A percentile compares a stretch with the other conserved stretches of the same genome.
Conservation (phyloP, 2,329 filamentous ascomycete genomes). For the Phoma sp. region DNA sequence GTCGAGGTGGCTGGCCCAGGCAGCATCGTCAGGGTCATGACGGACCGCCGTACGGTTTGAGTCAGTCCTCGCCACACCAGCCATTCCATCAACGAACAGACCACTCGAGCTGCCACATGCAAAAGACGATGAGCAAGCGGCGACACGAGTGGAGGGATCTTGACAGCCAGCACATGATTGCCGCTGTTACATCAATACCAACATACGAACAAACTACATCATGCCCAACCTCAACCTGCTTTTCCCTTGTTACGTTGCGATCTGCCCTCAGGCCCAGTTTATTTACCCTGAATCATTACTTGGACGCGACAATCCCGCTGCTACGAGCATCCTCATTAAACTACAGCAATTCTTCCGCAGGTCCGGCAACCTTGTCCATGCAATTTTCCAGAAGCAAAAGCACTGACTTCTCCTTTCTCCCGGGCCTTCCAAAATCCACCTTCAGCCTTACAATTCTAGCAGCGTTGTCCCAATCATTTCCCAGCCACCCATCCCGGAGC, state of each 20-base stretch:
- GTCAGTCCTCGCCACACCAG: background rate
- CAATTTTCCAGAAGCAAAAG: conserved; percentile 26
- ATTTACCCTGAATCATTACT: conserved; percentile 16
- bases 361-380: conserved; percentile 25
- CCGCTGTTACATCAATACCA: background rate
- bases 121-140: background rate
- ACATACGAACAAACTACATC: conserved; percentile 8
- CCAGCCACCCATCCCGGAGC: conserved; percentile 20
- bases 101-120: conserved; percentile 4
- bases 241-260: conserved; percentile 13
- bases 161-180: background rate
- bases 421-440: conserved; percentile 19
- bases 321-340: conserved; percentile 17
- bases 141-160: background rate
- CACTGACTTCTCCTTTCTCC: conserved; percentile 30
- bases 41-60: conserved; percentile 89
- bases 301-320: conserved; percentile 10
- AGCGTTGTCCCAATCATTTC: conserved; percentile 22
- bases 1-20: conserved; percentile 92
- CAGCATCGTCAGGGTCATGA: conserved; percentile 91
- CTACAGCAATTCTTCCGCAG: conserved; percentile 18
- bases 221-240: conserved; percentile 7
- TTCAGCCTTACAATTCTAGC: conserved; percentile 18
- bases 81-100: background rate
- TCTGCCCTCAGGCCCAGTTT: conserved; percentile 12